Evolutionary conservation across 2,329 filamentous ascomycete genomes (phyloP).

Genomic region (Fusarium sulawesiense): DNA sequence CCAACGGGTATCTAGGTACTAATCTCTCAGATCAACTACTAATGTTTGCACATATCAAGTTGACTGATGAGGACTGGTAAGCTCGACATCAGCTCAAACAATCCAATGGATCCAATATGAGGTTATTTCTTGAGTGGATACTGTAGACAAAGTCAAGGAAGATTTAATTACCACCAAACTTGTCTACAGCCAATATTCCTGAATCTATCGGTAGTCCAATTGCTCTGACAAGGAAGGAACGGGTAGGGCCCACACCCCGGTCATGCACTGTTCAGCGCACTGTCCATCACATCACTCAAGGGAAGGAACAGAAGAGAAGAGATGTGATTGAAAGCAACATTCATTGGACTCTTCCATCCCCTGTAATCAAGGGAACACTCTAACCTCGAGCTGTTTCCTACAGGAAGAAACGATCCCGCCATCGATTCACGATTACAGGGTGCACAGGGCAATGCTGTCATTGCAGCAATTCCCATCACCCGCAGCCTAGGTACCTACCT

Average conservation of each 20-base stretch:
- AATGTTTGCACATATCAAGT: neutral
- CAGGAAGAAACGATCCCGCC: constrained; percentile 24
- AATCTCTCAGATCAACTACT: neutral
- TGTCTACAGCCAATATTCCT: constrained; percentile 11
- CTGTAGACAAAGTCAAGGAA: neutral
- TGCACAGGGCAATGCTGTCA: constrained; percentile 35
- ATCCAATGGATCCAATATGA: neutral
- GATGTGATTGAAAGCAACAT: constrained; percentile 3
- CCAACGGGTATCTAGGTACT: neutral
- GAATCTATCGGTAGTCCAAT: constrained; percentile 21
- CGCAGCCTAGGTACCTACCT: neutral
- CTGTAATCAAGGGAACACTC: constrained; percentile 26
- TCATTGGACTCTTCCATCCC: constrained; percentile 5
- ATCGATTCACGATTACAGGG: constrained; percentile 26
- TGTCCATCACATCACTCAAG: constrained; percentile 18
- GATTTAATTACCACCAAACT: constrained; percentile 14
- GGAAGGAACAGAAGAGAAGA: neutral
- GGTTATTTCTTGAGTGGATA: constrained; percentile 7
- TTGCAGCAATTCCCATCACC: constrained; percentile 5
- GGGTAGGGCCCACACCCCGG: constrained; percentile 31
- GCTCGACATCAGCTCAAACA: neutral
- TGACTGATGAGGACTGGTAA: neutral
- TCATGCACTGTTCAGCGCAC: constrained; percentile 29
- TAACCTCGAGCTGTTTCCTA: constrained; percentile 29
- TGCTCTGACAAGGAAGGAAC: constrained; percentile 19